phyloP scores from a whole-genome alignment of 2,329 filamentous ascomycete genomes.

The Rutstroemia sp. region DNA sequence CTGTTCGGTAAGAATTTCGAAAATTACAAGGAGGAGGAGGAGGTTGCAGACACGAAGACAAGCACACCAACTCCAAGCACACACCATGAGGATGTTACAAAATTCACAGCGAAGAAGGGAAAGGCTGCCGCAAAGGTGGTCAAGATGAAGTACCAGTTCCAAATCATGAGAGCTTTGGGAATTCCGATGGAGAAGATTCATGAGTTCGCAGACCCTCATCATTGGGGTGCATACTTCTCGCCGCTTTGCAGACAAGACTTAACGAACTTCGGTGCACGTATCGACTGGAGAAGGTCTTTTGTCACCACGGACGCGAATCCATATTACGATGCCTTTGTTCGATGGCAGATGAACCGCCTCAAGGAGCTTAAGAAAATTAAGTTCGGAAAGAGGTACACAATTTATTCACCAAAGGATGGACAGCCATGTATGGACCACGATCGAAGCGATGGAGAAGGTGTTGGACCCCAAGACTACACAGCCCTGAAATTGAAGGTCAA shows the following conservation, averaged over 20 bases:
- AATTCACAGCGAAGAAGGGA: slow-evolving; percentile 87
- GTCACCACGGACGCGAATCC: slow-evolving; percentile 95
- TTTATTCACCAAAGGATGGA: slow-evolving; percentile 85
- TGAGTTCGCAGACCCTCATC: slow-evolving; percentile 80
- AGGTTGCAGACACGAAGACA: slow-evolving; percentile 42
- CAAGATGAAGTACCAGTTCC: slow-evolving; percentile 92
- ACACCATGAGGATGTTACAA: slow-evolving; percentile 75
- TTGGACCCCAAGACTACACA: slow-evolving; percentile 85
- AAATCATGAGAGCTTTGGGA: slow-evolving; percentile 88
- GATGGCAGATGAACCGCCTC: slow-evolving; percentile 95
- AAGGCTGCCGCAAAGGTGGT: slow-evolving; percentile 86
- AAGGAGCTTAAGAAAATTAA: slow-evolving; percentile 88
- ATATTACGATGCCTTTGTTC: slow-evolving; percentile 90
- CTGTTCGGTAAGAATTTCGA: slow-evolving; percentile 85
- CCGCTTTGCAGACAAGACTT: slow-evolving; percentile 73
- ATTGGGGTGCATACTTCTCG: slow-evolving; percentile 92
- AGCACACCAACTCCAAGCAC: slow-evolving; percentile 52
- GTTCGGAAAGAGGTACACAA: slow-evolving; percentile 87
- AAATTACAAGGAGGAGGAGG: slow-evolving; percentile 57
- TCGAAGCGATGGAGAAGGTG: slow-evolving; percentile 70
- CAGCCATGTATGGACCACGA: slow-evolving; percentile 88
- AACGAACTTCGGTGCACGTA: slow-evolving; percentile 73
- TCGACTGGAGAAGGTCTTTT: slow-evolving; percentile 90
- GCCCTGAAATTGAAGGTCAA: slow-evolving; percentile 85
- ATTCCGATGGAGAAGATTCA: slow-evolving; percentile 86